Percentiles rank a stretch among this genome's conserved stretches.
These are phyloP conservation scores for Hevea brasiliensis DNA, from an alignment of 345 rosid genomes.

Conservation along the genomic window DNA sequence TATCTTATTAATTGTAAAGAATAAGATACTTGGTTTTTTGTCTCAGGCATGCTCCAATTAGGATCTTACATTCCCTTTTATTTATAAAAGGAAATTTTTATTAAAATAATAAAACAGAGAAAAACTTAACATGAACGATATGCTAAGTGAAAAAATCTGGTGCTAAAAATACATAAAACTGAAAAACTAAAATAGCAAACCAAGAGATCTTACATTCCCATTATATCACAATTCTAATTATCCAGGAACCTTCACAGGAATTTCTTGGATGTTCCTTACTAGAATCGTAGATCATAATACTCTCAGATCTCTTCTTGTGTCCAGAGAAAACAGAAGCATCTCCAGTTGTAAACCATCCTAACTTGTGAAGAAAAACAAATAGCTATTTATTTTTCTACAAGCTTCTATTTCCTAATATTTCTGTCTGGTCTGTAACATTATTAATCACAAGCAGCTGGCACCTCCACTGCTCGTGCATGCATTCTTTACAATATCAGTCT, in stretches of 20 bases:
- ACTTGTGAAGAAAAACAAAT: neutral
- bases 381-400: neutral
- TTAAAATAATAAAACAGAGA: no score
- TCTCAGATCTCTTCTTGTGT: neutral
- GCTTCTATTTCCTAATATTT: neutral
- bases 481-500: conserved; percentile 5
- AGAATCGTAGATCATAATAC: conserved; percentile 3
- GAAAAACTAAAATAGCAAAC: no score
- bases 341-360: conserved; percentile 12
- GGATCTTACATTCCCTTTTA: no score
- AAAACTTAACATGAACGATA: no score
- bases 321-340: neutral
- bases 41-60: no score
- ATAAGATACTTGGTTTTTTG: no score
- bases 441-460: conserved; percentile 34
- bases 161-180: no score
- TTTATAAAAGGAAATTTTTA: no score
- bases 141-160: no score
- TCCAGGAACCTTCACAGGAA: conserved; percentile 9
- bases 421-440: conserved; percentile 14
- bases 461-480: conserved; percentile 35
- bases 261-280: conserved; percentile 9
- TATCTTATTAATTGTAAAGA: no score
- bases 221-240: no score
- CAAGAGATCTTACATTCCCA: no score